Base-by-base conservation (phyloP, 495 filamentous ascomycete species). In the Pyrenopolyporus hunteri region DNA sequence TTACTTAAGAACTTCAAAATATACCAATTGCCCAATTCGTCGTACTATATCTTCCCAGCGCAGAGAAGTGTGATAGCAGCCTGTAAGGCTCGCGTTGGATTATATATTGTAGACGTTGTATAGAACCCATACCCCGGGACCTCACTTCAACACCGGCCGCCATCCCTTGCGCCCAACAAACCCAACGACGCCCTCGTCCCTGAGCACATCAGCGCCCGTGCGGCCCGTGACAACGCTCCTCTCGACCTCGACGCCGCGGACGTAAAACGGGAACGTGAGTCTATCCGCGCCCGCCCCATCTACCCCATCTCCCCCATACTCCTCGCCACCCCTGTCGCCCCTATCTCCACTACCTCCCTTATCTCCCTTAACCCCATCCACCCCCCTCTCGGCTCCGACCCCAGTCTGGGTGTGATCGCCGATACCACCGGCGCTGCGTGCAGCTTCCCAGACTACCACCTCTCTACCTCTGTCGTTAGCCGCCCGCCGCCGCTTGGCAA, bases 191-290 rank as follows among this genome's bases (percentile, higher is more conserved):
- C 77, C 79, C 50, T 87, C 84, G 67, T 89, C 86, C 16, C 57
- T 66, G 35, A 88, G 67, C 6, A 88, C 77, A 20, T 89, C 85
- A 8, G 55, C 69, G 1, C 77, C 83, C 6, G 73, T 75, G 54
- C 87, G 70, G 1, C 84, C 85, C 4, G 86, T 88, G 1, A 89
- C 78, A 1, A 88, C 73, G 66, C 86, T 89, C 44, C 80, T 71
- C 71, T 89, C 87, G 19, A 70, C 31, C 6, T 85, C 81, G 2
- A 76, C 74, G 0, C 87, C 86, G 11, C 71, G 69, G 11, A 89
- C 85, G 40, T 80, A 79, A 56, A 89, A 89, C 0, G 84, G 73
- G 54, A 82, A 87, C 0, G 71, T 73, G 3, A 69, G 40, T 16
- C 69, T 51, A 32, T 52, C 10, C 65, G 63, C 54, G 57, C 14